A percentile compares a stretch with the other conserved stretches of the same genome.
Conservation (phyloP, 2,329 filamentous ascomycete species). For the Phyllachora maydis region DNA sequence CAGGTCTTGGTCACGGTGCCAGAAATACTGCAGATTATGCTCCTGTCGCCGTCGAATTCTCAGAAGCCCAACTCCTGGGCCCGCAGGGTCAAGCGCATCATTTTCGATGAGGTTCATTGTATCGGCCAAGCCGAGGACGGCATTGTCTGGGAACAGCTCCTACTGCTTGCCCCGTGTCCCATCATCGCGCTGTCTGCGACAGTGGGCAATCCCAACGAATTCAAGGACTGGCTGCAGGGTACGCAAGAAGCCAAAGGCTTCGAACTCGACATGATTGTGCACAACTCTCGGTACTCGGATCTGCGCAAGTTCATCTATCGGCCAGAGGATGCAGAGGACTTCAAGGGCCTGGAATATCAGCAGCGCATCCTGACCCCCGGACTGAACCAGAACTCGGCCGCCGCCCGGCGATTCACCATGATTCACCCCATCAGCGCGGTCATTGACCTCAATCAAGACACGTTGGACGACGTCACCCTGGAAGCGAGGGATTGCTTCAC, state of each 20-base stretch:
- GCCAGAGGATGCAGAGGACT: slow-evolving; percentile 18
- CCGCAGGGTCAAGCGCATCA: no score
- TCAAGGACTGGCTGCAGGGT: slow-evolving; percentile 44
- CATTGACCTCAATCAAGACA: no score
- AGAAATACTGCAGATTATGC: no score
- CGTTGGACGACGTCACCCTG: slow-evolving; percentile 45
- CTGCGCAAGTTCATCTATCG: slow-evolving; percentile 55
- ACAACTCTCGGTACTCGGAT: slow-evolving; percentile 53
- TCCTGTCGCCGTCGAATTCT: no score
- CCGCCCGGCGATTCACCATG: no score
- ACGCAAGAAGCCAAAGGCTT: slow-evolving; percentile 43
- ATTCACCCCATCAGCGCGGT: no score
- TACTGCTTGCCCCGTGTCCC: slow-evolving; percentile 53
- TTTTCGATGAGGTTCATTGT: slow-evolving; percentile 65
- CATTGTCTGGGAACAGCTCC: slow-evolving; percentile 58
- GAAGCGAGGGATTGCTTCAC: slow-evolving; percentile 51
- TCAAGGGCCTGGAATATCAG: slow-evolving; percentile 25
- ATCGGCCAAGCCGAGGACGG: slow-evolving; percentile 62
- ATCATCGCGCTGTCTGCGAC: slow-evolving; percentile 67
- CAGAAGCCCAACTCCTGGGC: no score
- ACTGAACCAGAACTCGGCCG: no score
- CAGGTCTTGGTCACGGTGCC: no score
- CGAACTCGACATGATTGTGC: slow-evolving; percentile 45
- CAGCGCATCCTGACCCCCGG: slow-evolving; percentile 21
- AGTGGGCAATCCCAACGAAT: slow-evolving; percentile 53